These are phyloP conservation scores for Penicillium sp. DNA, from an alignment of 2,329 filamentous ascomycete genomes.

Conservation along the genomic window DNA sequence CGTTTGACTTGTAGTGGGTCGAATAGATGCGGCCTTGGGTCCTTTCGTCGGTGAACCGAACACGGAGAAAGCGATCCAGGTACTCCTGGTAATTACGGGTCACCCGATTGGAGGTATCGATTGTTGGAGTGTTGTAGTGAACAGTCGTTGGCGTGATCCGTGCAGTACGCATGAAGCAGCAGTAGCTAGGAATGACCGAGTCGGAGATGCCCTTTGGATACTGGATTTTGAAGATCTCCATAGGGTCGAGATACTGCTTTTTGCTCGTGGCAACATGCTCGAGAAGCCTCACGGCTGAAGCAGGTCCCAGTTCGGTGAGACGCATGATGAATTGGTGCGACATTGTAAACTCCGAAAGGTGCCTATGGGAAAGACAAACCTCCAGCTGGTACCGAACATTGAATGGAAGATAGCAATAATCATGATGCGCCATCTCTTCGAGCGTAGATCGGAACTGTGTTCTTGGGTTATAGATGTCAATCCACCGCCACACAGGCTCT, in stretches of 20 bases:
- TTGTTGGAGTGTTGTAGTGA: constrained; percentile 71
- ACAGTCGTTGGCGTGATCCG: constrained; percentile 83
- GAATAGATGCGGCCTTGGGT: constrained; percentile 62
- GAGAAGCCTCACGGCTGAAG: constrained; percentile 66
- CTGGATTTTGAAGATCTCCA: constrained; percentile 66
- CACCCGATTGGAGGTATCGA: constrained; percentile 88
- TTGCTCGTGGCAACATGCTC: constrained; percentile 72
- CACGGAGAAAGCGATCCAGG: constrained; percentile 79
- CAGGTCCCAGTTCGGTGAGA: constrained; percentile 56
- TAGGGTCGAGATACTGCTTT: constrained; percentile 66
- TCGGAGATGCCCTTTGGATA: constrained; percentile 50
- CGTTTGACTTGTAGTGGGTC: constrained; percentile 58
- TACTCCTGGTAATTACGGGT: constrained; percentile 69
- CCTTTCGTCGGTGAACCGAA: constrained; percentile 86
- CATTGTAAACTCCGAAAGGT: constrained; percentile 76
- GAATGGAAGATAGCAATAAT: constrained; percentile 60
- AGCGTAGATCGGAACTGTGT: constrained; percentile 1
- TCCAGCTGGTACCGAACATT: constrained; percentile 86
- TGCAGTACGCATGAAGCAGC: constrained; percentile 72
- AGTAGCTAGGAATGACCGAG: constrained; percentile 68
- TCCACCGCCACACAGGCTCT: constrained; percentile 43
- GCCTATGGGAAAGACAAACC: constrained; percentile 80
- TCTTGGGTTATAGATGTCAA: constrained; percentile 34
- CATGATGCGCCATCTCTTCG: constrained; percentile 38
- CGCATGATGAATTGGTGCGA: constrained; percentile 65